Conservation (phyloP, 257 asterid genomes). For the Craterostigma plantagineum region DNA sequence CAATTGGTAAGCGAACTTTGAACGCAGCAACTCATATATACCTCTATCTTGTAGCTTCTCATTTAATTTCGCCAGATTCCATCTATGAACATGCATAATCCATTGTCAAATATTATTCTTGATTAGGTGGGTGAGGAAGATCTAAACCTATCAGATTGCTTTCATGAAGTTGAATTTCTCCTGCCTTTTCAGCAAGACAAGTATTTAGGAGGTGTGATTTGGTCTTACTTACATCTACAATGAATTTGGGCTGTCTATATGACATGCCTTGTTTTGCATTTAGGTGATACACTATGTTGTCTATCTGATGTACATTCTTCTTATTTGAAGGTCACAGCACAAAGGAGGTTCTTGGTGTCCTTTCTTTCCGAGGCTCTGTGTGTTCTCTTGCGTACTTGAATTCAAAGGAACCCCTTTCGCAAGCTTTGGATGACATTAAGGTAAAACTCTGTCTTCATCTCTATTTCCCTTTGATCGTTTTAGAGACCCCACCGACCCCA, state of each 20-base stretch:
- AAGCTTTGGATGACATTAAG: constrained; percentile 56
- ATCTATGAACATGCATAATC: too few relatives aligned
- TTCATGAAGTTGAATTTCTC: constrained; percentile 80
- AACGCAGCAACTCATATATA: too few relatives aligned
- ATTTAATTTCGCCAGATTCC: too few relatives aligned
- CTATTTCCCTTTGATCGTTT: constrained; percentile 5
- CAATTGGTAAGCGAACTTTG: constrained; percentile 73
- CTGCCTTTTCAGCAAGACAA: constrained; percentile 61
- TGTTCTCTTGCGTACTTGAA: constrained; percentile 5
- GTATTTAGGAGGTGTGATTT: constrained; percentile 71
- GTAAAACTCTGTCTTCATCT: constrained; percentile 16
- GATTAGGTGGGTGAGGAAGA: constrained; percentile 55
- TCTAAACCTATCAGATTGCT: constrained; percentile 28
- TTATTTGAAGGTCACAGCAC: constrained; percentile 1
- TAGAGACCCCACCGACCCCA: constrained; percentile 2
- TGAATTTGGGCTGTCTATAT: neutral
- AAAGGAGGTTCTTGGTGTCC: constrained; percentile 3
- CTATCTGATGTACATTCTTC: constrained; percentile 1
- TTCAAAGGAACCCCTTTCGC: constrained; percentile 5
- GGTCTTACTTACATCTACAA: too few relatives aligned
- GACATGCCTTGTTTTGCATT: neutral
- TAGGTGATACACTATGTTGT: neutral
- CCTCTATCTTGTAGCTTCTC: too few relatives aligned
- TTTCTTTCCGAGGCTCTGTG: neutral
- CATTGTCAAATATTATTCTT: too few relatives aligned